Evolutionary conservation across 441 rosid species (phyloP).

Genomic region (Corymbia calophylla): DNA sequence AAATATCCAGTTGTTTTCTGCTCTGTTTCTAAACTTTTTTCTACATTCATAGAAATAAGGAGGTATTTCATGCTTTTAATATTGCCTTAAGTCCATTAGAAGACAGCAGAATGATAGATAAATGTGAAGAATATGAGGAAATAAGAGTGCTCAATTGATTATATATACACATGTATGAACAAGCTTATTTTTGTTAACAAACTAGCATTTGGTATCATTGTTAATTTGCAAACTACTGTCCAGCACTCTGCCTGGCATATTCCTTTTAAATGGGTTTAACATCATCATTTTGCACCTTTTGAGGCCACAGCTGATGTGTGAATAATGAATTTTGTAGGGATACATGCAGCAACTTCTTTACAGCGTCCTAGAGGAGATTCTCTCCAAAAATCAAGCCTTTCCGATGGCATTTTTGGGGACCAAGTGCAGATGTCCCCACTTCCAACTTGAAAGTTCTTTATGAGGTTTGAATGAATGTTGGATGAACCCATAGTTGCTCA

Average conservation of each 20-base stretch:
- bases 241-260: background rate
- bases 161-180: background rate
- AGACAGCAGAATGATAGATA: background rate
- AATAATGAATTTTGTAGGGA: slow-evolving; percentile 34
- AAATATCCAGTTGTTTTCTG: background rate
- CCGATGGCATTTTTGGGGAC: slow-evolving; percentile 45
- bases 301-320: background rate
- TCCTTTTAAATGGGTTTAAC: background rate
- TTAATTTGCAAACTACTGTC: background rate
- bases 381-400: slow-evolving; percentile 32
- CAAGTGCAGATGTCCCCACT: slow-evolving; percentile 42
- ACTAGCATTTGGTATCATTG: background rate
- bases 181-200: background rate
- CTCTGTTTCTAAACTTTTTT: background rate
- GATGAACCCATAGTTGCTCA: background rate
- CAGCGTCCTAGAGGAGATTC: slow-evolving; percentile 57
- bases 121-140: background rate
- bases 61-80: background rate
- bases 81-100: background rate
- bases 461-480: background rate
- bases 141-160: background rate
- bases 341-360: slow-evolving; percentile 74
- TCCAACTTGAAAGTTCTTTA: slow-evolving; percentile 33
- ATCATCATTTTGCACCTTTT: background rate
- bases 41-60: background rate